Base-by-base conservation (phyloP, 2,329 filamentous ascomycete species). In the Sporothrix luriei region DNA sequence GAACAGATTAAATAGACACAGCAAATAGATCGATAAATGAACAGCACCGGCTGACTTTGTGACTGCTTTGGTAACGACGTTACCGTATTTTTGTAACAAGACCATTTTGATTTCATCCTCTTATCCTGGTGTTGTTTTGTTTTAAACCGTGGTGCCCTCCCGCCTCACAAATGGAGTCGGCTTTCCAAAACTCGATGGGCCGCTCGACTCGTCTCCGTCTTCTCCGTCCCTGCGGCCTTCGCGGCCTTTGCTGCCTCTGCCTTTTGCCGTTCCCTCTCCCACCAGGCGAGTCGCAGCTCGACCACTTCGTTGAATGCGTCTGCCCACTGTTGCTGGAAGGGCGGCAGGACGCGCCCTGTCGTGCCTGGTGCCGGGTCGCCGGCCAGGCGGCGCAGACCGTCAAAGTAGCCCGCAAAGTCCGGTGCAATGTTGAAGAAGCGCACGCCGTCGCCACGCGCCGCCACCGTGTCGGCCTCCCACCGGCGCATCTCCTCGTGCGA, bases 341-440 rank as follows among this genome's bases (percentile, higher is more conserved):
- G 55, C 3, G 69, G 71, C 26, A 72, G 67, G 16, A 40, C 40
- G 6, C 71, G 55, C 7, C 71, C 71, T 2, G 38, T 29, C 2
- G 57, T 62, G 38, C 62, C 66, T n/a, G 49, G n/a, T 38, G 43
- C 57, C 19, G 26, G 51, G 2, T 83, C 80, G 0, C 85, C 85
- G 1, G 85, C 83, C 29, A 88, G 72, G 21, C 70, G 72, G 40
- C 86, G 80, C 19, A 88, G 71, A 0, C 78, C 79, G 75, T 90
- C 86, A 73, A 91, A 90, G 74, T 90, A 90, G 16, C 86, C 83
- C 72, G 88, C 84, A 74, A 90, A 90, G 40, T 90, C 83, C 0
- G 88, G 88, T 70, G 83, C 85, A 11, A 90, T 77, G 1, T 87
- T 79, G 0, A 83, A 81, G 72, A 90, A 90, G 2, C 79, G 81